phyloP scores from a whole-genome alignment of 106 monocot genomes.

The Allium fistulosum region DNA sequence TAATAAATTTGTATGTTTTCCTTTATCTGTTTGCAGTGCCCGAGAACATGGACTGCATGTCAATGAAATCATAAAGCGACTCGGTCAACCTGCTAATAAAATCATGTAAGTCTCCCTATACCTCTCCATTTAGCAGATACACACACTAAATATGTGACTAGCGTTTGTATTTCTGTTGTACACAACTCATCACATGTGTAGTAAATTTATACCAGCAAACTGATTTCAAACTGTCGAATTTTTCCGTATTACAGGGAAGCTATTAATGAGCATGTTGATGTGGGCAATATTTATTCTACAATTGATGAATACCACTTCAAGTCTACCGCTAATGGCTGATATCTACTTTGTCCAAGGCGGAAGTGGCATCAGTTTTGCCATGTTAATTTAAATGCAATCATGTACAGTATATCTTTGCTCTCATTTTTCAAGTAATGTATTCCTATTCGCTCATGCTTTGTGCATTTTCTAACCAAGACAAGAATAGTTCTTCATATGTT shows the following conservation, averaged over 20 bases:
- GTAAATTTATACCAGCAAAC: no score
- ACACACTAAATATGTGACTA: no score
- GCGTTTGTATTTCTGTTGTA: neutral
- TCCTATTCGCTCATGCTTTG: no score
- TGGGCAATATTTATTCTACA: conserved; percentile 81
- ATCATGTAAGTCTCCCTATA: conserved; percentile 30
- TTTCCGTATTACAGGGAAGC: conserved; percentile 27
- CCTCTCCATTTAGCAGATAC: neutral
- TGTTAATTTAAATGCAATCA: neutral
- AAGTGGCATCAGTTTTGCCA: neutral
- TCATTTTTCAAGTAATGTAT: no score
- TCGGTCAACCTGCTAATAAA: conserved; percentile 30
- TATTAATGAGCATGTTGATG: conserved; percentile 57
- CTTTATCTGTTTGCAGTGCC: conserved; percentile 17
- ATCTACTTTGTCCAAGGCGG: neutral
- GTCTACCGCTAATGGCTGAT: conserved; percentile 55
- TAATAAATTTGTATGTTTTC: neutral
- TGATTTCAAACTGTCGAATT: neutral
- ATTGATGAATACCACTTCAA: conserved; percentile 78
- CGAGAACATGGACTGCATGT: conserved; percentile 65
- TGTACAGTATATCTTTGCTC: no score
- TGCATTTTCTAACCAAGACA: no score
- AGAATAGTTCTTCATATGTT: no score
- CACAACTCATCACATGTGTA: neutral
- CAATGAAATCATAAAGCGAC: conserved; percentile 40